Conservation (phyloP, 106 monocot genomes). For the Hemerocallis citrina region DNA sequence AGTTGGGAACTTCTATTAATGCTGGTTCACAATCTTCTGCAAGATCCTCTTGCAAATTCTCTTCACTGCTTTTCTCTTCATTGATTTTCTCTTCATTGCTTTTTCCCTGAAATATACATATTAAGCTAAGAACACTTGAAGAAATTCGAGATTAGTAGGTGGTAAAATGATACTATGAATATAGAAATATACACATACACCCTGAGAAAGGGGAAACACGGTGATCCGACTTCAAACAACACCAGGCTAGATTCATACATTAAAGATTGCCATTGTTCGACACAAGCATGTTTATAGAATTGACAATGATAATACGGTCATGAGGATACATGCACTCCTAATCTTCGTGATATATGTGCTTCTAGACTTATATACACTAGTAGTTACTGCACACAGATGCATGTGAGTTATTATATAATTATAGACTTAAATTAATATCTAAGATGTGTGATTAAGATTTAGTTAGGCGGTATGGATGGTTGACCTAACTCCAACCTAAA, state of each 20-base stretch:
- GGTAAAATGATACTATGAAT: too few species aligned
- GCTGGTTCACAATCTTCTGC: slow-evolving; percentile 16
- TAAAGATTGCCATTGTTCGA: background rate
- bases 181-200: background rate
- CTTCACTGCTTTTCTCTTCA: slow-evolving; percentile 35
- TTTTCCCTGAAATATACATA: slow-evolving; percentile 28
- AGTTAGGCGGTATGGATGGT: too few species aligned
- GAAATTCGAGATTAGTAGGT: too few species aligned
- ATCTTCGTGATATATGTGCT: too few species aligned
- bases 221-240: background rate
- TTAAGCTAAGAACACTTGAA: background rate
- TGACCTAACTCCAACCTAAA: too few species aligned
- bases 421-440: too few species aligned
- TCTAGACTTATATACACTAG: too few species aligned
- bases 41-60: slow-evolving; percentile 13
- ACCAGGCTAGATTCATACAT: background rate
- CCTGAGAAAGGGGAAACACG: background rate
- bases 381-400: too few species aligned
- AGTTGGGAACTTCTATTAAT: slow-evolving; percentile 14
- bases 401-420: too few species aligned
- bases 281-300: background rate
- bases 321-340: too few species aligned
- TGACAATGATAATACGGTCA: too few species aligned
- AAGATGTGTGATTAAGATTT: too few species aligned
- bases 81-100: slow-evolving; percentile 32